A percentile compares a stretch with the other conserved stretches of the same genome.
phyloP scores from a whole-genome alignment of 2,329 filamentous ascomycete genomes.

The Verticillium alfalfae region DNA sequence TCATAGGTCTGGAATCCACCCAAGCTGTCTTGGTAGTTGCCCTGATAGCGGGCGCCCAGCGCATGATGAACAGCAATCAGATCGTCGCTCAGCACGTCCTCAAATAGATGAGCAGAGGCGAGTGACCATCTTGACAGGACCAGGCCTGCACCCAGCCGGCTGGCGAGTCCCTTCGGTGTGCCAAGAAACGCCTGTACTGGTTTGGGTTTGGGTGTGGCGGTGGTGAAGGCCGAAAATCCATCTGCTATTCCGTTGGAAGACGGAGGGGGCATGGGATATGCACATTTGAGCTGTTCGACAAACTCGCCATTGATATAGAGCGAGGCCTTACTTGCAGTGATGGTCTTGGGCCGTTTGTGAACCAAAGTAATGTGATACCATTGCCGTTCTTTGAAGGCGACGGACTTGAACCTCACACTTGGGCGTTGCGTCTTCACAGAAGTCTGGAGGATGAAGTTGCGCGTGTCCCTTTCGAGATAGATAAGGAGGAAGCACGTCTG shows the following conservation, averaged over 20 bases:
- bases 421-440: slow-evolving; percentile 81
- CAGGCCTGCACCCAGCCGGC: slow-evolving; percentile 65
- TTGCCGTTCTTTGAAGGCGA: slow-evolving; percentile 64
- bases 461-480: slow-evolving; percentile 90
- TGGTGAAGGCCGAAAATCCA: slow-evolving; percentile 65
- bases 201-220: slow-evolving; percentile 49
- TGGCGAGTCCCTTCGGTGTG: slow-evolving; percentile 82
- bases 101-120: slow-evolving; percentile 82
- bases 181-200: slow-evolving; percentile 90
- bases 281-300: slow-evolving; percentile 82
- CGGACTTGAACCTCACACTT: slow-evolving; percentile 88
- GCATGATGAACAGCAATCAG: slow-evolving; percentile 85
- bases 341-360: slow-evolving; percentile 72
- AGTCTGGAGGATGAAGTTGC: slow-evolving; percentile 92
- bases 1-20: slow-evolving; percentile 95
- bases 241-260: slow-evolving; percentile 57
- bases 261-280: slow-evolving; percentile 75
- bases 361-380: slow-evolving; percentile 96
- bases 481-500: slow-evolving; percentile 92
- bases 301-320: slow-evolving; percentile 93
- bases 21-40: slow-evolving; percentile 94
- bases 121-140: slow-evolving; percentile 81
- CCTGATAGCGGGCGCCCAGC: slow-evolving; percentile 84
- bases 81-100: slow-evolving; percentile 85
- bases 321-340: slow-evolving; percentile 72